Evolutionary conservation across 352 stramenopile species (phyloP).

Genomic region (Phytophthora foliorum): DNA sequence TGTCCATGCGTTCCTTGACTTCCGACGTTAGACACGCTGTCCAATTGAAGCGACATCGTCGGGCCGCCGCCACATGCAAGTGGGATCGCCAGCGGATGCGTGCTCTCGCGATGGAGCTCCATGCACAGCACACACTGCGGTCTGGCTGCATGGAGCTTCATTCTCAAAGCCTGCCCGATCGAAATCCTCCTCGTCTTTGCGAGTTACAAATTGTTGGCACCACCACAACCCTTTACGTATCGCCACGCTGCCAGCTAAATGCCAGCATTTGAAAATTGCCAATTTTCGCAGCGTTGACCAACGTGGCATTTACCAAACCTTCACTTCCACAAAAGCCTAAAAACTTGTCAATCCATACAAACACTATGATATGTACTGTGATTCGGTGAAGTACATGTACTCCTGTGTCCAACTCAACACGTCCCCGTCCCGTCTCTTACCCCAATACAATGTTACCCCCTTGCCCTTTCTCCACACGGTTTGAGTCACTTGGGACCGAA

Average conservation of each 20-base stretch:
- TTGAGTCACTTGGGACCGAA: slow-evolving; percentile 10
- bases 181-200: slow-evolving; percentile 4
- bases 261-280: too few species aligned
- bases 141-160: slow-evolving; percentile 8
- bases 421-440: background rate
- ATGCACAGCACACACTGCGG: background rate
- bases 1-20: slow-evolving; percentile 21
- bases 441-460: slow-evolving; percentile 5
- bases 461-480: background rate
- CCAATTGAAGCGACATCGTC: slow-evolving; percentile 21
- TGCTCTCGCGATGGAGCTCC: background rate
- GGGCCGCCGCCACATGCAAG: slow-evolving; percentile 5
- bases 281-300: slow-evolving; percentile 14
- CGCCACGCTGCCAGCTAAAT: slow-evolving; percentile 10
- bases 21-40: slow-evolving; percentile 32
- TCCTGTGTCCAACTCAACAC: slow-evolving; percentile 11
- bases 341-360: background rate
- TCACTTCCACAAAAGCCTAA: background rate
- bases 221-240: slow-evolving; percentile 15
- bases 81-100: slow-evolving; percentile 1
- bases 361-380: too few species aligned
- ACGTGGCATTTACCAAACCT: slow-evolving; percentile 11
- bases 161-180: slow-evolving; percentile 1
- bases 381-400: slow-evolving; percentile 10
- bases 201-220: slow-evolving; percentile 19